Evolutionary conservation across 768 basidiomycete genomes (phyloP).

Genomic region (Termitomyces sp.): DNA sequence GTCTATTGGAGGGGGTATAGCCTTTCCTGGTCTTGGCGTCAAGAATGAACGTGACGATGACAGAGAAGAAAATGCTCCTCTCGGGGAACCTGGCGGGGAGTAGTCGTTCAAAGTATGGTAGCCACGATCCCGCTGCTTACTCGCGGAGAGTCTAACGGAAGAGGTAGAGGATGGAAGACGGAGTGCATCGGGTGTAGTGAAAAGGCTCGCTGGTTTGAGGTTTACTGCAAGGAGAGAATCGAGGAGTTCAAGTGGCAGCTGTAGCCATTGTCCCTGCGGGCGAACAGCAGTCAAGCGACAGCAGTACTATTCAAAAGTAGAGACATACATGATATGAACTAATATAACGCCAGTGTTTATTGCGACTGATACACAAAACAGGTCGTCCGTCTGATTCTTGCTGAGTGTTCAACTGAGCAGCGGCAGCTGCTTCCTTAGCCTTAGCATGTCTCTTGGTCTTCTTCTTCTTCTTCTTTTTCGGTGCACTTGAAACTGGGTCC

Average conservation of each 20-base stretch:
- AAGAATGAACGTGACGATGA: constrained; percentile 46
- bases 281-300: constrained; percentile 11
- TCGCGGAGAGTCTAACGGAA: constrained; percentile 18
- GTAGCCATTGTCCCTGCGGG: constrained; percentile 83
- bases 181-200: constrained; percentile 36
- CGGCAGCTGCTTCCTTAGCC: constrained; percentile 31
- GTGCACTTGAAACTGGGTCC: constrained; percentile 19
- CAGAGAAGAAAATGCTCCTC: constrained; percentile 27
- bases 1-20: constrained; percentile 83
- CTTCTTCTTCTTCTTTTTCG: constrained; percentile 71
- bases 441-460: constrained; percentile 54
- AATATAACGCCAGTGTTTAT: constrained; percentile 94
- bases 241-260: constrained; percentile 80
- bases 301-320: background rate
- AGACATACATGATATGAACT: constrained; percentile 81
- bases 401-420: constrained; percentile 23
- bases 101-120: constrained; percentile 36
- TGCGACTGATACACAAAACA: constrained; percentile 82
- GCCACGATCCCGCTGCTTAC: constrained; percentile 41
- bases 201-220: constrained; percentile 63
- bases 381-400: constrained; percentile 45
- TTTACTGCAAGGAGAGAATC: constrained; percentile 79
- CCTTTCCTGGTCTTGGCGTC: constrained; percentile 54
- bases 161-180: constrained; percentile 26
- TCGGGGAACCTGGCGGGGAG: constrained; percentile 43